Base-by-base conservation (phyloP, 202 grass and related monocot species). In the Zoysia matrella region DNA sequence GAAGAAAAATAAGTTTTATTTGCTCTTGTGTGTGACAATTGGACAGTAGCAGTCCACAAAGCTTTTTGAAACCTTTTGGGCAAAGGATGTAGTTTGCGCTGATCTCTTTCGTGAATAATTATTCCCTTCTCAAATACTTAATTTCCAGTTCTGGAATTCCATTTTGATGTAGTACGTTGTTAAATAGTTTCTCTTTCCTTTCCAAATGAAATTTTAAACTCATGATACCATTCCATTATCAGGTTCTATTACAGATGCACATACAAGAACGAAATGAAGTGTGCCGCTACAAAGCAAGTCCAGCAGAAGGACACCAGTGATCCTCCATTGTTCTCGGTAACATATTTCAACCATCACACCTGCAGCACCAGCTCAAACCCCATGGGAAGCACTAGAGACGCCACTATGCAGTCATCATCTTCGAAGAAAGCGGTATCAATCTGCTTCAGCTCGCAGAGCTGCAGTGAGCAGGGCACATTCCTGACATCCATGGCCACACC, bases 241-340 rank as follows among this genome's bases (percentile, higher is more conserved):
- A 90, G 84, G 86, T 91, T 86, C 74, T 89, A 89, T 58, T 91
- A 91, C 77, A 90, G 92, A 72, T 90, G 92, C 79, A 90, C 92
- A 30, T 30, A 30, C 22, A 30, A 30, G 22, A 30, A 30, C 22
- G 22, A 30, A 30, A 30, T 30, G 22, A 30, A 30, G 22, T 30
- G 22, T 30, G 22, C 22, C 22, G 22, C 22, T 30, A 30, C 22
- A 30, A 30, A 92, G 8, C 89, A 94, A 47, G 84, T 92, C 51
- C 86, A 94, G 6, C 86, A 86, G 82, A 88, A 89, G 88, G 76
- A 91, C 78, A 42, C 68, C 11, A 69, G 66, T 13, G 79, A 94
- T 11, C 91, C 88, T 0, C 83, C 88, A 4, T 47, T 88, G 82
- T 94, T 88, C 54, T 86, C 85, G 0, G 83, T 91, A 62, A 91